Percentiles rank a stretch among this genome's conserved stretches.
Evolutionary conservation across 305 asterid species (phyloP).

Genomic region (Fraxinus nigra): DNA sequence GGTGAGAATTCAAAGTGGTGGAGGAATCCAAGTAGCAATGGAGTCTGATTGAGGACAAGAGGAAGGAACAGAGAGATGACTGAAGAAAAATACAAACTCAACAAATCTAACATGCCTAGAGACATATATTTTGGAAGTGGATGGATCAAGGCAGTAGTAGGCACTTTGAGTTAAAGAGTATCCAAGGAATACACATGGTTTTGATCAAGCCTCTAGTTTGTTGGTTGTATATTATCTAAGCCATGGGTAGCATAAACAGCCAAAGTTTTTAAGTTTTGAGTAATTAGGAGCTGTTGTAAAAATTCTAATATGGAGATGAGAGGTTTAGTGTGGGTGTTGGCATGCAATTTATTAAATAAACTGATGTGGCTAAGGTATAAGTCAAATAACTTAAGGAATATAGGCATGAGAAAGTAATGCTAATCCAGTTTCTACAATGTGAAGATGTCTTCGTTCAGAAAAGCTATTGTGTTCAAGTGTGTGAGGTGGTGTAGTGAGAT

Average conservation of each 20-base stretch:
- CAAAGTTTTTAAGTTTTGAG: no score
- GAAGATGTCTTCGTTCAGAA: not conserved
- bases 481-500: not conserved
- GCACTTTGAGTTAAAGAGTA: not conserved
- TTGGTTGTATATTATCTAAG: not conserved
- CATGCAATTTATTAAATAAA: not conserved
- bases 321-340: not conserved
- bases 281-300: no score
- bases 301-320: no score
- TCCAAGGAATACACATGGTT: not conserved
- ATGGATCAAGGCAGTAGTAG: not conserved
- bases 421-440: not conserved
- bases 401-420: not conserved
- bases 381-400: not conserved
- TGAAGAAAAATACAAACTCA: no score
- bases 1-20: no score
- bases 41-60: no score
- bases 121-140: not conserved
- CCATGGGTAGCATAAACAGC: not conserved
- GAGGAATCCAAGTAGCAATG: no score
- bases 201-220: not conserved
- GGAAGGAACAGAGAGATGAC: no score
- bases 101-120: not conserved
- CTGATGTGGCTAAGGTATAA: not conserved
- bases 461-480: not conserved